Evolutionary conservation across 2,329 filamentous ascomycete species (phyloP).

Genomic region (Myriosclerotinia scirpicola): DNA sequence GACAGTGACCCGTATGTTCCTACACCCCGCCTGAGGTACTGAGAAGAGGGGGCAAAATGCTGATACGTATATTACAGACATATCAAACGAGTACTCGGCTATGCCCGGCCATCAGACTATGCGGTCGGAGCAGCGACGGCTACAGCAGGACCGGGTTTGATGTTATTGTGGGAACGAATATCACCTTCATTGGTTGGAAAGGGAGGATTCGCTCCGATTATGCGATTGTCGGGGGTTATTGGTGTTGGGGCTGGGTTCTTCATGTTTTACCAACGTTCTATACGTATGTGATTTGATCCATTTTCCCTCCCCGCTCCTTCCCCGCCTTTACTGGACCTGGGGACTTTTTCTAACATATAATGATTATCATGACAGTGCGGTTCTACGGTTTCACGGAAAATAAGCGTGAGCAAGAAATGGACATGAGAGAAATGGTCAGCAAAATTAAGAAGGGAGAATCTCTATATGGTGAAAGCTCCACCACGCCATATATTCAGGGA

Average conservation of each 20-base stretch:
- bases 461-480: slow-evolving; percentile 76
- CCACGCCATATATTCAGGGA: slow-evolving; percentile 90
- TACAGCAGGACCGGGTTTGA: slow-evolving; percentile 69
- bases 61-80: slow-evolving; percentile 59
- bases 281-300: slow-evolving; percentile 56
- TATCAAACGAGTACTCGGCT: slow-evolving; percentile 83
- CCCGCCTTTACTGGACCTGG: slow-evolving; percentile 1
- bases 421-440: slow-evolving; percentile 97
- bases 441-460: slow-evolving; percentile 92
- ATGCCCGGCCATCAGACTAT: slow-evolving; percentile 86
- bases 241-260: slow-evolving; percentile 78
- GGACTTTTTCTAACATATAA: background rate
- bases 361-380: slow-evolving; percentile 61
- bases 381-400: slow-evolving; percentile 98
- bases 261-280: slow-evolving; percentile 80
- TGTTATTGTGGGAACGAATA: slow-evolving; percentile 78
- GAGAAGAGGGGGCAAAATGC: background rate
- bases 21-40: background rate
- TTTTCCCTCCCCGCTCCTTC: slow-evolving; percentile 34
- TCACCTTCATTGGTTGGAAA: slow-evolving; percentile 82
- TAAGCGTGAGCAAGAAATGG: slow-evolving; percentile 85
- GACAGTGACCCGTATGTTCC: slow-evolving; percentile 91
- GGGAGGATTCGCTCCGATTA: slow-evolving; percentile 76
- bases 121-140: slow-evolving; percentile 65
- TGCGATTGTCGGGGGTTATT: slow-evolving; percentile 75